phyloP scores from a whole-genome alignment of 495 filamentous ascomycete genomes.

The Tirmania nivea region DNA sequence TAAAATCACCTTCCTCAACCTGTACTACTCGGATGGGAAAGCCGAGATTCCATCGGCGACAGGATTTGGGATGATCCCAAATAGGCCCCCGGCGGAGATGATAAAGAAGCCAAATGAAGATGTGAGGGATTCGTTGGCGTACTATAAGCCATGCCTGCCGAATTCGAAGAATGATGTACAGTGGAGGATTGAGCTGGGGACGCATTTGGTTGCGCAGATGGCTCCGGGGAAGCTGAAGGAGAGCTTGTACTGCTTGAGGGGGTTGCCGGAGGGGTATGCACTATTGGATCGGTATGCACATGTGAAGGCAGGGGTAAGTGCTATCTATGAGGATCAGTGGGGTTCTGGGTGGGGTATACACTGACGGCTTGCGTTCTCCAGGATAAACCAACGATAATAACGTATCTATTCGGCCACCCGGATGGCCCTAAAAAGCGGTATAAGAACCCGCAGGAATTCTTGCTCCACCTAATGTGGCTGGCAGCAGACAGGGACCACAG shows the following conservation, averaged over 20 bases:
- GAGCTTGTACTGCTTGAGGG: not conserved
- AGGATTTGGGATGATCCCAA: not conserved
- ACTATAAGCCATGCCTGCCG: not conserved
- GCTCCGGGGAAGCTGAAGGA: not conserved
- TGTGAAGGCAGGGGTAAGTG: not conserved
- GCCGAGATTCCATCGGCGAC: not conserved
- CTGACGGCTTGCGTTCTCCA: not conserved
- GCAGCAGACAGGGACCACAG: constrained; percentile 30
- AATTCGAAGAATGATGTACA: not conserved
- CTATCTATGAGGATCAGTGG: not conserved
- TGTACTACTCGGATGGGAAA: not conserved
- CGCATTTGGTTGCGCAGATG: not conserved
- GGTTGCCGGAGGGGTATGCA: not conserved
- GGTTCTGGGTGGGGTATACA: too few relatives aligned
- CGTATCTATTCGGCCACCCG: constrained; percentile 41
- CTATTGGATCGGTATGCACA: not conserved
- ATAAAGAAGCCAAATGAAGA: not conserved
- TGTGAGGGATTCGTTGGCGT: not conserved
- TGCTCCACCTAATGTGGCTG: constrained; percentile 40
- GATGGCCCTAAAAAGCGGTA: constrained; percentile 35
- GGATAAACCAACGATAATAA: constrained; percentile 30
- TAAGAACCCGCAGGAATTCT: constrained; percentile 37
- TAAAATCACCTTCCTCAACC: not conserved
- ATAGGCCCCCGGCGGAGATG: not conserved
- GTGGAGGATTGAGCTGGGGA: not conserved